Percentiles rank a stretch among this genome's conserved stretches.
These are phyloP conservation scores for Geoglossum cookeanum DNA, from an alignment of 2,329 filamentous ascomycete genomes.

Conservation along the genomic window DNA sequence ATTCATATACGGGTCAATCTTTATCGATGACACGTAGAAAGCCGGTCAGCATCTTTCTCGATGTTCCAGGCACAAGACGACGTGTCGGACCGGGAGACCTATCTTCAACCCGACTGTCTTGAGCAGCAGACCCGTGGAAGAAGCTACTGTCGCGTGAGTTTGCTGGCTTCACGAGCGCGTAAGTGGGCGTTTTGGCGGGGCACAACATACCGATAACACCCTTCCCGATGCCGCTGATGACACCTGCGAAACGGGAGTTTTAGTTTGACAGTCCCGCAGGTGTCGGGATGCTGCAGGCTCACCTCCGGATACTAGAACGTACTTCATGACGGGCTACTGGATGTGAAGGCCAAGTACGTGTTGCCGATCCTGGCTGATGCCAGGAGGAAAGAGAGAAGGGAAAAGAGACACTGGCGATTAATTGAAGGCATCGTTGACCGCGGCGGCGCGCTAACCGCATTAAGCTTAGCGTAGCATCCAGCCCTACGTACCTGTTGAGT, in stretches of 20 bases:
- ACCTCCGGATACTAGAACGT: constrained; percentile 66
- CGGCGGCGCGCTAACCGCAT: background rate
- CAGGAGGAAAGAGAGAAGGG: constrained; percentile 11
- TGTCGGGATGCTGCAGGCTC: constrained; percentile 16
- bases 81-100: constrained; percentile 21
- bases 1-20: constrained; percentile 57
- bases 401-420: constrained; percentile 1
- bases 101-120: constrained; percentile 67
- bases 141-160: constrained; percentile 30
- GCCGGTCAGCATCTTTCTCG: constrained; percentile 12
- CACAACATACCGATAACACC: constrained; percentile 44
- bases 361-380: constrained; percentile 10
- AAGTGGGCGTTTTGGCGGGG: constrained; percentile 3
- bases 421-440: constrained; percentile 6
- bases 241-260: constrained; percentile 16
- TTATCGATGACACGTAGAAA: constrained; percentile 42
- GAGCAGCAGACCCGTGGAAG: constrained; percentile 53
- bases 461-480: background rate
- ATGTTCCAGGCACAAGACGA: background rate
- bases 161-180: constrained; percentile 2
- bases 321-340: constrained; percentile 43
- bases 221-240: constrained; percentile 33
- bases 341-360: constrained; percentile 4
- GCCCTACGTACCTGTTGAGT: background rate
- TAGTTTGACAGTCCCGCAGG: background rate